Evolutionary conservation across 192 early-diverging fungal genomes (phyloP).

Genomic region (Gigaspora rosea): DNA sequence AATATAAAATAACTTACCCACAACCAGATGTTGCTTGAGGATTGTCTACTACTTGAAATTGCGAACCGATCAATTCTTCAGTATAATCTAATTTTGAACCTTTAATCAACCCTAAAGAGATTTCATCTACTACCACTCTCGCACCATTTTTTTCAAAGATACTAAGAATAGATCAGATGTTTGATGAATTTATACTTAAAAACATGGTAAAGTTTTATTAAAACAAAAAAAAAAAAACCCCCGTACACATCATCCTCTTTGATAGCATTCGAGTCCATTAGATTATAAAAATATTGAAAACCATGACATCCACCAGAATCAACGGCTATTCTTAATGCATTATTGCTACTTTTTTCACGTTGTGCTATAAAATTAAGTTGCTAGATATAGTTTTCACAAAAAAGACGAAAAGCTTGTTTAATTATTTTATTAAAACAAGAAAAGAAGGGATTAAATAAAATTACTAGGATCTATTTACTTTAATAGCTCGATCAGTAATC

Average conservation of each 20-base stretch:
- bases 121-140: constrained; percentile 69
- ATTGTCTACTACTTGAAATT: constrained; percentile 76
- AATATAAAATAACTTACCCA: constrained; percentile 56
- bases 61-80: constrained; percentile 78
- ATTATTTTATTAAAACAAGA: not conserved
- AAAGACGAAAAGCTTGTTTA: not conserved
- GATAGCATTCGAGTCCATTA: constrained; percentile 55
- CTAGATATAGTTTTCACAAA: constrained; percentile 35
- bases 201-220: not conserved
- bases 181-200: not conserved
- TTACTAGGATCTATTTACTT: constrained; percentile 36
- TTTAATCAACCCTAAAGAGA: constrained; percentile 72
- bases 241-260: constrained; percentile 71
- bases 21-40: constrained; percentile 72
- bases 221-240: not conserved
- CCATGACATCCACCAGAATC: constrained; percentile 89
- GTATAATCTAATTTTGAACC: constrained; percentile 79
- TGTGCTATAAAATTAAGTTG: constrained; percentile 53
- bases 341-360: constrained; percentile 49
- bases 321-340: constrained; percentile 69
- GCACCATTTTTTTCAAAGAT: constrained; percentile 72
- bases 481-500: constrained; percentile 53
- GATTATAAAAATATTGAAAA: constrained; percentile 80
- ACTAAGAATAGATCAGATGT: constrained; percentile 24
- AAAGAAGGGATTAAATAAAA: not conserved